Evolutionary conservation across 345 rosid species (phyloP), one percentile per base, ranked within the genome.

Genomic region (Rhodomyrtus tomentosa): DNA sequence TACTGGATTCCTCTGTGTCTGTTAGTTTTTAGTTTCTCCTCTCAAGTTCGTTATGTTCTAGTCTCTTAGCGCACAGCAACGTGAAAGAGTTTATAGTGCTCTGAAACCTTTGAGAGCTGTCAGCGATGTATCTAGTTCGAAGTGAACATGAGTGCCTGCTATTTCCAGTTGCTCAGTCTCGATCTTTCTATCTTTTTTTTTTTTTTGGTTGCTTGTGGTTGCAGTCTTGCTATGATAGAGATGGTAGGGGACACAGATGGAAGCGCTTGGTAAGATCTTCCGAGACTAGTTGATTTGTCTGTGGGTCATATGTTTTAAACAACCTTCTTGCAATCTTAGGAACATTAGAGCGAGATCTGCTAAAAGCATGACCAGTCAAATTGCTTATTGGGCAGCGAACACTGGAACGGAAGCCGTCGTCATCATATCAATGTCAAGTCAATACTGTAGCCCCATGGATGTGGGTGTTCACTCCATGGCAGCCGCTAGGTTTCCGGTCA

Each of bases 191-290:
- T 10, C 24, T 51, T 74, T 24, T 51, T 74, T 10, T 29, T 42
- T 74, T 10, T 7, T 21, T 27, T 50, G 12, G 10, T 55, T 42
- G 50, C 38, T 8, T 55, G 80, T 16, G 42, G 22, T 62, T 62
- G 24, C 84, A 82, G 90, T 42, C 27, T 89, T 32, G 93, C 80
- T 11, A 87, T 87, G 84, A 85, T 90, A 74, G 85, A 87, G 84
- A 90, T 91, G 53, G 80, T 87, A 83, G 91, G 86, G 88, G 92
- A 36, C 88, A 82, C n/a, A 87, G 88, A 53, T 89, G 91, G 53
- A 90, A 90, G 83, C 90, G 87, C 59, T 36, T 88, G 93, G 91
- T 86, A 84, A 84, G 85, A 59, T 32, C 73, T 62, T 62, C 16
- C 76, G 16, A 29, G 42, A 16, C 12, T 40, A 29, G 73, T 29